Base-by-base conservation (phyloP, 2,329 filamentous ascomycete species). In the Zarea fungicola region DNA sequence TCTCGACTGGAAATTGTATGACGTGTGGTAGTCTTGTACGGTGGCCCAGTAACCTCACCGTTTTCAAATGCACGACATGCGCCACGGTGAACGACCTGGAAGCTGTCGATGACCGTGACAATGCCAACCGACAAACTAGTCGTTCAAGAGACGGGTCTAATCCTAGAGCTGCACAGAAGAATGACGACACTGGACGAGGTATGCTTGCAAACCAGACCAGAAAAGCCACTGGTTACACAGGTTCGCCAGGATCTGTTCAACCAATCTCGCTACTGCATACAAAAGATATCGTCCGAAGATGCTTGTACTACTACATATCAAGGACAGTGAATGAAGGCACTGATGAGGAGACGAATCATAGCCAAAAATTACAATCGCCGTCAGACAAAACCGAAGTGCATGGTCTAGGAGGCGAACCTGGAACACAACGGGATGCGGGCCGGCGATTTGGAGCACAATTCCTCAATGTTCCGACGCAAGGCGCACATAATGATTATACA, bases 61-160 rank as follows among this genome's bases (percentile, higher is more conserved):
- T 85, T 31, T 95, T 93, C 65, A 80, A 89, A 57, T 96, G 90
- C 65, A 86, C 87, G 35, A 85, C 88, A 48, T 96, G 90, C 65
- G 71, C 87, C 59, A 93, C 87, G 16, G 83, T 96, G 62, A 95
- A 95, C 62, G 89, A 95, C 62, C 66, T 95, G 45, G 62, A 62
- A 26, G 60, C 63, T 11, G 51, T 54, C 31, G 52, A 53, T 5
- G 48, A 48, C 23, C 60, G 52, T 57, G 58, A 26, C 26, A 52
- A 49, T 36, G 50, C 53, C 36, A 52, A n/a, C n/a, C n/a, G n/a
- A n/a, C n/a, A 54, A n/a, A 52, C 52, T 6, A 57, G 51, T 39
- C 51, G 49, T 39, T 56, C 59, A 16, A 56, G 56, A 31, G 62
- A 62, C 37, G 48, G 54, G 16, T 55, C 43, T 19, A 52, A 54